Conservation (phyloP, 2,329 filamentous ascomycete species). For the Colletotrichum costaricense region DNA sequence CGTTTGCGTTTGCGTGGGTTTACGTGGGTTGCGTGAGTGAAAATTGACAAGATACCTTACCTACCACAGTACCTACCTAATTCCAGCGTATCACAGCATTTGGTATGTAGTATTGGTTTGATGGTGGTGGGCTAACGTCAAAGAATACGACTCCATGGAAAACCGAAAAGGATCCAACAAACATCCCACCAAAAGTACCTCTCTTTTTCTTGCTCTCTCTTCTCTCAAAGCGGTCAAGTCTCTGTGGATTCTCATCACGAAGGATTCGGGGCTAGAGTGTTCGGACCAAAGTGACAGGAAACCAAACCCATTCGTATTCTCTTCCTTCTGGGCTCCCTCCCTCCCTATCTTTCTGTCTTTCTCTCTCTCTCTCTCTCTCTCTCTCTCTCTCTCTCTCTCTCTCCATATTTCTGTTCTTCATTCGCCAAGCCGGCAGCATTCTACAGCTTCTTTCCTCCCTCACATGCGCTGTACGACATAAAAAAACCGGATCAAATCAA, state of each 20-base stretch:
- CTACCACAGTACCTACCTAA: not conserved
- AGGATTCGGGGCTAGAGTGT: not conserved
- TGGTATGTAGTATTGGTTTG: not conserved
- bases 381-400: too few species aligned
- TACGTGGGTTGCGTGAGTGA: not conserved
- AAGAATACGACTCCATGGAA: not conserved
- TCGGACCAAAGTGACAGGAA: not conserved
- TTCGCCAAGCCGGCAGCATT: not conserved
- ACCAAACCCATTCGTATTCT: not conserved
- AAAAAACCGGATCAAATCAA: too few species aligned
- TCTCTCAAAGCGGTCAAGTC: not conserved
- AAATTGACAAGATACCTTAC: too few species aligned
- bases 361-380: too few species aligned
- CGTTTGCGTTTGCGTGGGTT: not conserved
- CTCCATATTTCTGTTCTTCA: not conserved
- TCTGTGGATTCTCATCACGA: not conserved
- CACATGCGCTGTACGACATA: too few species aligned
- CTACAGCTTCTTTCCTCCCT: too few species aligned
- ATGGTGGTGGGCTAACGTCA: not conserved
- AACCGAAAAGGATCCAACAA: not conserved
- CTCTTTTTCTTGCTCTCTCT: too few species aligned
- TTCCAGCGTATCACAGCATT: not conserved
- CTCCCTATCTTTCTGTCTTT: not conserved
- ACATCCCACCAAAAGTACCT: not conserved
- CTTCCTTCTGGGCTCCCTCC: not conserved